These are phyloP conservation scores for Mucor plumbeus DNA, from an alignment of 371 early-diverging fungal genomes.

Conservation along the genomic window DNA sequence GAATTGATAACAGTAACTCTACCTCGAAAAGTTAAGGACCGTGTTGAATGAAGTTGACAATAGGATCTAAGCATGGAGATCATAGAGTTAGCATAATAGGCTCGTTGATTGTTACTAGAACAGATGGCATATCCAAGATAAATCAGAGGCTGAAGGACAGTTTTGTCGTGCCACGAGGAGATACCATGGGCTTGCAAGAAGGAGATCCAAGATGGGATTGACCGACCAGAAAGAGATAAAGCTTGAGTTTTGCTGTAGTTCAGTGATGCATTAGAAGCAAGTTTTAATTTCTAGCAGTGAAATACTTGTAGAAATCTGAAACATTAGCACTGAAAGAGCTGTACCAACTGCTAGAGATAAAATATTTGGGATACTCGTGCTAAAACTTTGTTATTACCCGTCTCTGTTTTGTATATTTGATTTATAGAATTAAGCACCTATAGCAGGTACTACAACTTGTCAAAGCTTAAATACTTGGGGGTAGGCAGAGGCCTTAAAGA, in stretches of 20 bases:
- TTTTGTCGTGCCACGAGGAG: conserved; percentile 8
- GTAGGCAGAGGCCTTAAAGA: too few species aligned
- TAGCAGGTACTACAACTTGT: too few species aligned
- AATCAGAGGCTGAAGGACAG: neutral
- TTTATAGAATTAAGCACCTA: too few species aligned
- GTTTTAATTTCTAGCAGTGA: too few species aligned
- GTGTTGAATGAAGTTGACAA: conserved; percentile 12
- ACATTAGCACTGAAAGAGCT: too few species aligned
- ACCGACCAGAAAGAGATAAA: conserved; percentile 11
- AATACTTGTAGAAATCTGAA: too few species aligned
- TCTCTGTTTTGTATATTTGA: too few species aligned
- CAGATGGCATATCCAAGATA: conserved; percentile 25
- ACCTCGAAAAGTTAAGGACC: conserved; percentile 20
- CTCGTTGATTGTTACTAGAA: conserved; percentile 2
- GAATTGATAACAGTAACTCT: conserved; percentile 23
- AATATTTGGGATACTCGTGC: too few species aligned
- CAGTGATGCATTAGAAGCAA: conserved; percentile 20
- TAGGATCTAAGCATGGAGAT: neutral
- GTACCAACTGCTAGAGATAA: too few species aligned
- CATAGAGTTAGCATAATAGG: neutral
- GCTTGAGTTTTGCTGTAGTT: conserved; percentile 19
- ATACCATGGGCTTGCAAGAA: conserved; percentile 6
- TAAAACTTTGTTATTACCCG: too few species aligned
- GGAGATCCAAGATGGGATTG: neutral
- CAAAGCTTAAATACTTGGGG: too few species aligned